These are phyloP conservation scores for Pythium grandisporangium DNA, from an alignment of 352 stramenopile species.

Conservation along the genomic window DNA sequence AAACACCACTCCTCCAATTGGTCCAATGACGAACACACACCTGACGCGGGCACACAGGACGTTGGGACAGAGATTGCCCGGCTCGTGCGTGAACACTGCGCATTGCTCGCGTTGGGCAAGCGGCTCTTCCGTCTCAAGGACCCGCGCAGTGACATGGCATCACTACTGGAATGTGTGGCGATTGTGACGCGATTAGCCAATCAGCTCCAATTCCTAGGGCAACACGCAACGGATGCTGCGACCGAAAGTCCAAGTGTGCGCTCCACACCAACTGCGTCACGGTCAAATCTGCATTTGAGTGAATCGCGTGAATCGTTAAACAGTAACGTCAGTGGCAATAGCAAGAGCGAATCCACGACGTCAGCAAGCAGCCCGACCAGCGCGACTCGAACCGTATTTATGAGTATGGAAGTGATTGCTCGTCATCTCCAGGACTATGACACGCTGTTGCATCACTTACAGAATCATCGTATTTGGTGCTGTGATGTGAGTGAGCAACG, in stretches of 20 bases:
- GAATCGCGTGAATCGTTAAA: background rate
- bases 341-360: constrained; percentile 7
- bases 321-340: constrained; percentile 12
- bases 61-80: constrained; percentile 36
- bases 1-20: too few relatives aligned
- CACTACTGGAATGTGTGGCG: constrained; percentile 43
- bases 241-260: too few relatives aligned
- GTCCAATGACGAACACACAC: too few relatives aligned
- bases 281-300: background rate
- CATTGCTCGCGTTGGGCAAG: constrained; percentile 31
- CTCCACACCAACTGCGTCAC: too few relatives aligned
- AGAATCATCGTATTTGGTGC: background rate
- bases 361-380: constrained; percentile 6
- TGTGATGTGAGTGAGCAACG: background rate
- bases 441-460: constrained; percentile 28
- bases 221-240: too few relatives aligned
- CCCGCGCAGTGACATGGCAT: constrained; percentile 30
- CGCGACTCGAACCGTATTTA: constrained; percentile 19
- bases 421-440: constrained; percentile 59
- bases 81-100: constrained; percentile 45
- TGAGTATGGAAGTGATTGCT: constrained; percentile 39
- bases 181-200: constrained; percentile 26
- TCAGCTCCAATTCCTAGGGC: constrained; percentile 22
- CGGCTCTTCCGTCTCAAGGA: constrained; percentile 45
- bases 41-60: constrained; percentile 12